phyloP scores from a whole-genome alignment of 305 asterid genomes.

The Solanum aculeatissimum region DNA sequence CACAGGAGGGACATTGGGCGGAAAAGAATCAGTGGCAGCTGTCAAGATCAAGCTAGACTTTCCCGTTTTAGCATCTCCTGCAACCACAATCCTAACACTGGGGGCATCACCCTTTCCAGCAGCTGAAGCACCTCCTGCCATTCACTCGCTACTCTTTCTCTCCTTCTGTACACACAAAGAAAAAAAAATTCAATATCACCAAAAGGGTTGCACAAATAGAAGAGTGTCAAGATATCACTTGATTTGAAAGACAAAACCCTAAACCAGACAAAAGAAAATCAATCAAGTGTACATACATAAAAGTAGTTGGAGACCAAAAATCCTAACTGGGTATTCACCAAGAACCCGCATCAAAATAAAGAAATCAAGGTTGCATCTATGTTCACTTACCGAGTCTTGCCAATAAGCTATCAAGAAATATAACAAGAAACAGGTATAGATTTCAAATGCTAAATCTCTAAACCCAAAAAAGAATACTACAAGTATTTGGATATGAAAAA shows the following conservation, averaged over 20 bases:
- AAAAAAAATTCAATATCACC: background rate
- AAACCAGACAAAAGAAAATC: background rate
- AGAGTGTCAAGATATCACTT: background rate
- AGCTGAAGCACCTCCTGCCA: conserved; percentile 70
- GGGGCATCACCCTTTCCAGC: conserved; percentile 33
- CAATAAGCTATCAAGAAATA: background rate
- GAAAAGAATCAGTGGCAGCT: conserved; percentile 71
- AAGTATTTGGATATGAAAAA: background rate
- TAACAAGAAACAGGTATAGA: background rate
- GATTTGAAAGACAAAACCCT: conserved; percentile 12
- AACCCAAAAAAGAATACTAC: background rate
- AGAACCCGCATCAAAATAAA: background rate
- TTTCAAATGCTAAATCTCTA: background rate
- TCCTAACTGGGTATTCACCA: background rate
- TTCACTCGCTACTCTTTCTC: conserved; percentile 8
- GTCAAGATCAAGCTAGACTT: conserved; percentile 82
- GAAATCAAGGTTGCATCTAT: background rate
- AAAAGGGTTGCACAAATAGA: background rate
- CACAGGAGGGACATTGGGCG: conserved; percentile 64
- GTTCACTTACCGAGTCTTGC: background rate
- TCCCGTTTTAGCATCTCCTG: conserved; percentile 88
- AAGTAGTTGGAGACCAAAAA: background rate
- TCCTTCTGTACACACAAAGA: background rate
- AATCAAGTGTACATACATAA: background rate
- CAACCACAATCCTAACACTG: conserved; percentile 71